Conservation (phyloP, 2,329 filamentous ascomycete genomes). For the Venturia aucupariae region DNA sequence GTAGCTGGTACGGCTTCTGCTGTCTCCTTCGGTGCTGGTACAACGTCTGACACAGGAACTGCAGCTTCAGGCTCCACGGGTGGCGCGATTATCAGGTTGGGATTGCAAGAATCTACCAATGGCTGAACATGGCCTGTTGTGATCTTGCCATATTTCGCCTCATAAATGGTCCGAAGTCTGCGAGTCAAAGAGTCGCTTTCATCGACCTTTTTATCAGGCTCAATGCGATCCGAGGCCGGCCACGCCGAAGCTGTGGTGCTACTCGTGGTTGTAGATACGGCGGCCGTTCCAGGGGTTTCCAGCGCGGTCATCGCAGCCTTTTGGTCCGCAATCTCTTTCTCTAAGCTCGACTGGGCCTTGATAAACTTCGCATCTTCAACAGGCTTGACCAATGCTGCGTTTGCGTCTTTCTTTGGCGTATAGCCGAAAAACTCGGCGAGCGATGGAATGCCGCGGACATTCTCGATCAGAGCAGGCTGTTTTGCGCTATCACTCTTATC, state of each 20-base stretch:
- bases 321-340: background rate
- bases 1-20: background rate
- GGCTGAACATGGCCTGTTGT: conserved; percentile 9
- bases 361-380: background rate
- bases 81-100: background rate
- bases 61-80: background rate
- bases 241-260: background rate
- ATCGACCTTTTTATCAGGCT: background rate
- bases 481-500: background rate
- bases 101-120: background rate
- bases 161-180: conserved; percentile 13
- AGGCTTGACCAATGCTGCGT: background rate
- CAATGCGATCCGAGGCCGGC: background rate
- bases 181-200: conserved; percentile 3
- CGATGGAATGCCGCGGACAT: background rate
- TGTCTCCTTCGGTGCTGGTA: background rate
- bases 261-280: background rate
- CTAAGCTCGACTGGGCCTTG: background rate
- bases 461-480: background rate
- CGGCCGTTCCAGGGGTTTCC: background rate
- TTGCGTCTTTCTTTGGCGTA: background rate
- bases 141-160: conserved; percentile 13
- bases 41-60: background rate
- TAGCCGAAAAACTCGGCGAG: conserved; percentile 8
- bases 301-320: background rate